Percentiles rank a stretch among this genome's conserved stretches.
phyloP scores from a whole-genome alignment of 1,284 basidiomycete species.

The Melampsora americana region DNA sequence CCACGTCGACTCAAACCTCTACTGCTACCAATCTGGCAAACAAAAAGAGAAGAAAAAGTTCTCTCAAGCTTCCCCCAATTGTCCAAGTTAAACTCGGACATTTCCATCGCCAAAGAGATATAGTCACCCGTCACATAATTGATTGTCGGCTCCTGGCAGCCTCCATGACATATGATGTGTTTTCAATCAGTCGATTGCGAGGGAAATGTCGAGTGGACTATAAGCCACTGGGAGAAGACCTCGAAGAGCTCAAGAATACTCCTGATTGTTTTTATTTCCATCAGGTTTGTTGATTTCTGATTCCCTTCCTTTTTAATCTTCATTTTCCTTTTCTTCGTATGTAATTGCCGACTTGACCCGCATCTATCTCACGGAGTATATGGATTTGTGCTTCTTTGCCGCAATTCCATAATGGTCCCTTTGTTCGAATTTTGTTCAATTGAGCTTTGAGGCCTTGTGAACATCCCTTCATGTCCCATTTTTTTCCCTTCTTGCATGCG shows the following conservation, averaged over 20 bases:
- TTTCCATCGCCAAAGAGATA: constrained; percentile 43
- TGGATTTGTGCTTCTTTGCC: background rate
- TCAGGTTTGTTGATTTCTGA: constrained; percentile 30
- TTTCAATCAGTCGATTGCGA: constrained; percentile 41
- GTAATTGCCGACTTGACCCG: background rate
- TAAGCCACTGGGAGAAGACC: constrained; percentile 21
- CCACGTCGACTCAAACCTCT: background rate
- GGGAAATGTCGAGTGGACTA: constrained; percentile 43
- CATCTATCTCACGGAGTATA: background rate
- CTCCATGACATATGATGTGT: constrained; percentile 43
- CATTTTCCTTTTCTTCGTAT: background rate
- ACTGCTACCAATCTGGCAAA: constrained; percentile 3
- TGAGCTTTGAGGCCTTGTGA: too few relatives aligned
- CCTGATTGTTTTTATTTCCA: constrained; percentile 43
- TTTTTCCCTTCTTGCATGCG: background rate
- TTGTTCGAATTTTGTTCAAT: too few relatives aligned
- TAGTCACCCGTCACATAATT: constrained; percentile 41
- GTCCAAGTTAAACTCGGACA: constrained; percentile 38
- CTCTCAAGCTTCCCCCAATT: constrained; percentile 20
- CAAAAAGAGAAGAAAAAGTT: constrained; percentile 22
- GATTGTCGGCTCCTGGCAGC: constrained; percentile 43
- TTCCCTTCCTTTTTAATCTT: background rate
- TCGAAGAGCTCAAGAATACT: constrained; percentile 36
- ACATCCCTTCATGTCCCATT: background rate
- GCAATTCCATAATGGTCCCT: too few relatives aligned